Base-by-base conservation (phyloP, 257 asterid genomes). In the Solanum ahanhuiri region DNA sequence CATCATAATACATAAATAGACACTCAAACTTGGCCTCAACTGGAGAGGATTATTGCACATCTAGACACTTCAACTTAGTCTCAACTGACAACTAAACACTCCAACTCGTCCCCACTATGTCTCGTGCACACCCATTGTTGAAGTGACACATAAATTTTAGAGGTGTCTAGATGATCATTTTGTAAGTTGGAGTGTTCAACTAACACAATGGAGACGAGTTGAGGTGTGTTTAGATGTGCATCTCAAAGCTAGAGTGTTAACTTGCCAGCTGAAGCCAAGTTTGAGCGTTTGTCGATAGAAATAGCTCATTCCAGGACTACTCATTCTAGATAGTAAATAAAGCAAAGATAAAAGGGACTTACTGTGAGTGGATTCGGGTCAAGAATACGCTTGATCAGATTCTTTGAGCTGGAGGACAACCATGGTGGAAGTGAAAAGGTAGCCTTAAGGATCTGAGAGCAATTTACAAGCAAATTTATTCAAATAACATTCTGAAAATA, bases 321-420 rank as follows among this genome's bases (percentile, higher is more conserved):
- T 45, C 66, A 41, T 25, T 43, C 39, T 12, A 77, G 63, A 20
- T 9, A 79, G 41, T 48, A 79, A 48, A 43, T 77, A 25, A 25
- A 77, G 39, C 64, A 79, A 83, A 54, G 67, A 83, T 81, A 81
- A 77, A 51, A 57, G 86, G 89, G 85, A 88, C 95, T 92, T 89
- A 91, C 98, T 3, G 92, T 93, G 87, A 91, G 83, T 84, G 98
- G 98, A 89, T 94, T 92, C 3, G 98, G 98, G 88, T 94, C 93
- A 84, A 95, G 93, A 83, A 95, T 93, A 30, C 93, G 90, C 89
- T 43, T 91, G 88, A 94, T 93, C 85, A 95, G 91, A 60, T 79
- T 90, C 86, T 88, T 94, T 69, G 95, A 89, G 89, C 94, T 87
- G 85, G 96, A 88, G 17, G 96, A 94, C 69, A 95, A 93, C 98